phyloP scores from a whole-genome alignment of 805 yeast species.

The Ogataea kodamae region DNA sequence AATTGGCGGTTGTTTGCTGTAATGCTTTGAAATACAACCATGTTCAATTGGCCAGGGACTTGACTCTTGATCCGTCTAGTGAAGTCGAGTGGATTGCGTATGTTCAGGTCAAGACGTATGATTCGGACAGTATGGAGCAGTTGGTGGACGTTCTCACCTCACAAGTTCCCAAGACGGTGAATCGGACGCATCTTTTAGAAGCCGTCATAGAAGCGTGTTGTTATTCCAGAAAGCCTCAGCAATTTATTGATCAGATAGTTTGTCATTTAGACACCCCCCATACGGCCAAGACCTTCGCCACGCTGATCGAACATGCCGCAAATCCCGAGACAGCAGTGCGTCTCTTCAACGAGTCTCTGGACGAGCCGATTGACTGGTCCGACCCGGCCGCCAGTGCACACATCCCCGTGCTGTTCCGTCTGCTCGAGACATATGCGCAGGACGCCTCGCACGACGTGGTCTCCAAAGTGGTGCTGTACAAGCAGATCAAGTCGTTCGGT shows the following conservation, averaged over 20 bases:
- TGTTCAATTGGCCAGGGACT: slow-evolving; percentile 16
- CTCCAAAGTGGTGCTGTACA: slow-evolving; percentile 33
- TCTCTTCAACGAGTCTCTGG: slow-evolving; percentile 34
- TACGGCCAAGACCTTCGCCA: slow-evolving; percentile 36
- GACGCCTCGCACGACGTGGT: slow-evolving; percentile 16
- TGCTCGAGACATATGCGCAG: slow-evolving; percentile 23
- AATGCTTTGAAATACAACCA: slow-evolving; percentile 25
- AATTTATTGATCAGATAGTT: slow-evolving; percentile 27
- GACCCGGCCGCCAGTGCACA: slow-evolving; percentile 31
- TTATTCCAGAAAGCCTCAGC: slow-evolving; percentile 26
- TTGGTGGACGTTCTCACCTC: too few species aligned
- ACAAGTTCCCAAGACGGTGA: too few species aligned
- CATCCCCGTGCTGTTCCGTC: slow-evolving; percentile 26
- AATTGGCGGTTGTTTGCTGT: slow-evolving; percentile 24
- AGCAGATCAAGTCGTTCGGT: slow-evolving; percentile 40
- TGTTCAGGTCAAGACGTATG: slow-evolving; percentile 22
- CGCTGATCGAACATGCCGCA: slow-evolving; percentile 33
- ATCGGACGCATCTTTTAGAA: slow-evolving; percentile 27
- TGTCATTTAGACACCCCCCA: slow-evolving; percentile 30
- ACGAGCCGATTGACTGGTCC: slow-evolving; percentile 45
- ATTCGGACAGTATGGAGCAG: slow-evolving; percentile 8
- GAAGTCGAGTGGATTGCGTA: slow-evolving; percentile 27
- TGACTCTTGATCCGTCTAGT: too few species aligned
- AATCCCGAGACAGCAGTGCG: slow-evolving; percentile 36
- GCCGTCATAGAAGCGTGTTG: slow-evolving; percentile 25